phyloP scores from a whole-genome alignment of 352 stramenopile species.

The Phytophthora macrochlamydospora region DNA sequence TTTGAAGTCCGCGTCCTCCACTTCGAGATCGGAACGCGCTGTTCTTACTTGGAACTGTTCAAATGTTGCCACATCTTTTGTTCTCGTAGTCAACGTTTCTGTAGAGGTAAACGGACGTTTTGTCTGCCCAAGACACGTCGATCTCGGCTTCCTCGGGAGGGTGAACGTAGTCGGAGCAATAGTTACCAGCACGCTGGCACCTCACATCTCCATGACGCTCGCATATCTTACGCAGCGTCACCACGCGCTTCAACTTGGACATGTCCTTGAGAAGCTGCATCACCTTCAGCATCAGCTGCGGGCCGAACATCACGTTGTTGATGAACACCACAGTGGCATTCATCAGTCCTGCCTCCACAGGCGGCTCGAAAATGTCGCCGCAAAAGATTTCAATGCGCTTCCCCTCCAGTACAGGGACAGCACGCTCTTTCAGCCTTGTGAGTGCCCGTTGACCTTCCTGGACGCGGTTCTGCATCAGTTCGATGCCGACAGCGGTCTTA shows the following conservation, averaged over 20 bases:
- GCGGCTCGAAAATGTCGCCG: conserved; percentile 75
- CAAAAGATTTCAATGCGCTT: conserved; percentile 74
- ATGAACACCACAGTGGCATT: conserved; percentile 88
- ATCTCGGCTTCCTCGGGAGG: conserved; percentile 72
- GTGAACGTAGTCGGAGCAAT: conserved; percentile 74
- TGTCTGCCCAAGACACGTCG: conserved; percentile 80
- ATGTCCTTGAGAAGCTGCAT: conserved; percentile 67
- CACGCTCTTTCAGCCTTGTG: conserved; percentile 45
- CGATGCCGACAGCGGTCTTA: conserved; percentile 69
- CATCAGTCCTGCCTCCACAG: conserved; percentile 53
- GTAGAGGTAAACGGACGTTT: conserved; percentile 81
- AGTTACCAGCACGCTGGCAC: conserved; percentile 57
- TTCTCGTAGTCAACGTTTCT: conserved; percentile 46
- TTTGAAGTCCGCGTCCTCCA: no score
- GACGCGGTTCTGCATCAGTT: conserved; percentile 88
- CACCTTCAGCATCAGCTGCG: conserved; percentile 76
- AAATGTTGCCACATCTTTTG: no score
- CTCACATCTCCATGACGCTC: conserved; percentile 72
- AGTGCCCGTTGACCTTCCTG: conserved; percentile 61
- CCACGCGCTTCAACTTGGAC: conserved; percentile 63
- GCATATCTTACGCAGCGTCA: conserved; percentile 84
- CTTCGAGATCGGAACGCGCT: no score
- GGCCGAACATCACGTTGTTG: conserved; percentile 87
- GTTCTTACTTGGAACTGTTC: no score
- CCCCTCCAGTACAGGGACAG: conserved; percentile 40